Evolutionary conservation across 768 basidiomycete species (phyloP).

Genomic region (Cyathus striatus): DNA sequence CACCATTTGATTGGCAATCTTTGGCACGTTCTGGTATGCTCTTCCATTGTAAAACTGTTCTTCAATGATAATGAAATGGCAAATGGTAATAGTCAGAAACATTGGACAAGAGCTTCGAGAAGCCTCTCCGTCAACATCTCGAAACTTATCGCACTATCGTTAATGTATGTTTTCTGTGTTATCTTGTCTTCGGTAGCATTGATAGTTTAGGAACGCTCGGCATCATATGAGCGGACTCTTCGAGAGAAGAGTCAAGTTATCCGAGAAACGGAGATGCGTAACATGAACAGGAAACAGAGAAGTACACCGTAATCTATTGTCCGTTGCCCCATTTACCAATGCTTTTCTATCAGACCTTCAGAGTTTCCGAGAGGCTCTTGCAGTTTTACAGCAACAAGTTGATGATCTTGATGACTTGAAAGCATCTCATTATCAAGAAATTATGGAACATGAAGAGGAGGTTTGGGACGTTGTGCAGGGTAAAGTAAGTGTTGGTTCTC

Average conservation of each 20-base stretch:
- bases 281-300: slow-evolving; percentile 80
- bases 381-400: slow-evolving; percentile 80
- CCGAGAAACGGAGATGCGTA: slow-evolving; percentile 78
- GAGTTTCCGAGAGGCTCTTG: slow-evolving; percentile 78
- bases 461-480: slow-evolving; percentile 91
- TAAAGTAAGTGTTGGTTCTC: slow-evolving; percentile 45
- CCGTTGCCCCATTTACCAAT: background rate
- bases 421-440: slow-evolving; percentile 79
- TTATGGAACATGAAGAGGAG: slow-evolving; percentile 89
- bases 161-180: slow-evolving; percentile 35
- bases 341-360: slow-evolving; percentile 62
- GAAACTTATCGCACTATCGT: slow-evolving; percentile 75
- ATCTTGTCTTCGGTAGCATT: background rate
- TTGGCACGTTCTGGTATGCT: slow-evolving; percentile 81
- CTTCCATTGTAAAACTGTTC: slow-evolving; percentile 1
- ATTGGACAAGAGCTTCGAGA: slow-evolving; percentile 84
- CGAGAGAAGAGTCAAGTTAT: slow-evolving; percentile 83
- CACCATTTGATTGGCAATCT: slow-evolving; percentile 92
- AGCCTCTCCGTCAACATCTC: slow-evolving; percentile 80
- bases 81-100: slow-evolving; percentile 60
- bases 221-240: slow-evolving; percentile 76
- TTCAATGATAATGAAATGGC: slow-evolving; percentile 5
- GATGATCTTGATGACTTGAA: slow-evolving; percentile 89
- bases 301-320: slow-evolving; percentile 29
- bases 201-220: slow-evolving; percentile 67